Percentiles rank a stretch among this genome's conserved stretches.
phyloP scores from a whole-genome alignment of 2,329 filamentous ascomycete species.

The Domatiomyces catenatus region DNA sequence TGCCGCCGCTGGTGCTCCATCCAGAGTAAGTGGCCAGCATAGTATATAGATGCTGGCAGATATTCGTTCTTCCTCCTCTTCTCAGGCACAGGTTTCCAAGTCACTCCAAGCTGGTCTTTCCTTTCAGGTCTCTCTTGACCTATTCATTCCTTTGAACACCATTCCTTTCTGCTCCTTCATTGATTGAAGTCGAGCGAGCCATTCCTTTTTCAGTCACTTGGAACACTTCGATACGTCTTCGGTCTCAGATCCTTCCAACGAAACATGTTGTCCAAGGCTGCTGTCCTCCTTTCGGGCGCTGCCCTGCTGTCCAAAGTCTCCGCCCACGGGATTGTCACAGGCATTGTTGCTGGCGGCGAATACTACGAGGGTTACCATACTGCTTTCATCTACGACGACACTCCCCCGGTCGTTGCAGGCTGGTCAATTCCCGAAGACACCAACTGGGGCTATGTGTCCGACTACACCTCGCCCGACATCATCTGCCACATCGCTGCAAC shows the following conservation, averaged over 20 bases:
- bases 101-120: not conserved
- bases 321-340: constrained; percentile 24
- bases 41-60: not conserved
- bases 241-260: not conserved
- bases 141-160: not conserved
- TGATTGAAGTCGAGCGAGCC: not conserved
- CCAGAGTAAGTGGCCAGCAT: not conserved
- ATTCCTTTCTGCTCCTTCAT: not conserved
- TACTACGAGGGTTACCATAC: constrained; percentile 24
- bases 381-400: not conserved
- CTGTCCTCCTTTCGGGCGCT: not conserved
- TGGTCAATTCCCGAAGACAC: constrained; percentile 16
- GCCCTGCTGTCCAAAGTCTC: constrained; percentile 2
- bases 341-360: constrained; percentile 23
- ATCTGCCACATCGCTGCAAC: constrained; percentile 46
- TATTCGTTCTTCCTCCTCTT: not conserved
- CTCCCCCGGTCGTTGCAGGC: not conserved
- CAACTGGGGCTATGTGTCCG: constrained; percentile 34
- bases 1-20: not conserved
- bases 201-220: not conserved
- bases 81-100: not conserved
- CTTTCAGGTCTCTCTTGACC: not conserved
- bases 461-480: constrained; percentile 37
- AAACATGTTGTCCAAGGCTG: not conserved
- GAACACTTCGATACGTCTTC: not conserved